phyloP scores from a whole-genome alignment of 2,329 filamentous ascomycete species.

The Colletotrichum tropicicola region DNA sequence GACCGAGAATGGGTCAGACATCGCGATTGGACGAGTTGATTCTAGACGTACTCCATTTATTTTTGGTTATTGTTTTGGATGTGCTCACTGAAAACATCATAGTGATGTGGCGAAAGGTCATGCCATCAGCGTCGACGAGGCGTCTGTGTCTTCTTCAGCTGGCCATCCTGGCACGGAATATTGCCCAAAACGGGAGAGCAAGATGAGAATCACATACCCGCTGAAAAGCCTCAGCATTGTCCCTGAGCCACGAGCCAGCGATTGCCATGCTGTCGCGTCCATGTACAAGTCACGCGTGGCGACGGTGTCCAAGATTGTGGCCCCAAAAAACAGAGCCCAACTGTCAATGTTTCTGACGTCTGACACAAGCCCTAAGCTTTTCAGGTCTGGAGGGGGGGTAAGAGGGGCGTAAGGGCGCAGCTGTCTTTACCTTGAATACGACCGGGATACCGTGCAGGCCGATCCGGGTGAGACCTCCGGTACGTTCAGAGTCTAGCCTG shows the following conservation, averaged over 20 bases:
- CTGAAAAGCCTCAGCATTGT: not conserved
- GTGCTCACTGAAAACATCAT: too few relatives aligned
- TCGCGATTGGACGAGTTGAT: not conserved
- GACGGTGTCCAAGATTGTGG: not conserved
- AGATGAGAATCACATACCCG: too few relatives aligned
- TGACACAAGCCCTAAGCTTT: not conserved
- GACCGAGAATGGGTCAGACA: not conserved
- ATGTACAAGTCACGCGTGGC: not conserved
- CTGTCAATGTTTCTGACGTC: not conserved
- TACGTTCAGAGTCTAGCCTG: constrained; percentile 11
- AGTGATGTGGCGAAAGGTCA: too few relatives aligned
- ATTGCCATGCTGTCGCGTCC: not conserved
- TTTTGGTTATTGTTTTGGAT: not conserved
- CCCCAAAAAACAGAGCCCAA: not conserved
- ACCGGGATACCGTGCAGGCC: not conserved
- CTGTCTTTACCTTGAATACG: not conserved
- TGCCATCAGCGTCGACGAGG: not conserved
- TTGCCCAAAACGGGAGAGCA: too few relatives aligned
- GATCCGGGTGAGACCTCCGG: constrained; percentile 8
- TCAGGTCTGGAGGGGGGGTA: not conserved
- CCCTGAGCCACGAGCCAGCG: not conserved
- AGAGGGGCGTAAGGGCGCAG: not conserved
- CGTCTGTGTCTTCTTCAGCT: not conserved
- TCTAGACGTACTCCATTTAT: not conserved
- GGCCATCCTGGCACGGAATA: too few relatives aligned